These are phyloP conservation scores for Cupressus sempervirens DNA, from an alignment of 75 land plant species.

Conservation along the genomic window DNA sequence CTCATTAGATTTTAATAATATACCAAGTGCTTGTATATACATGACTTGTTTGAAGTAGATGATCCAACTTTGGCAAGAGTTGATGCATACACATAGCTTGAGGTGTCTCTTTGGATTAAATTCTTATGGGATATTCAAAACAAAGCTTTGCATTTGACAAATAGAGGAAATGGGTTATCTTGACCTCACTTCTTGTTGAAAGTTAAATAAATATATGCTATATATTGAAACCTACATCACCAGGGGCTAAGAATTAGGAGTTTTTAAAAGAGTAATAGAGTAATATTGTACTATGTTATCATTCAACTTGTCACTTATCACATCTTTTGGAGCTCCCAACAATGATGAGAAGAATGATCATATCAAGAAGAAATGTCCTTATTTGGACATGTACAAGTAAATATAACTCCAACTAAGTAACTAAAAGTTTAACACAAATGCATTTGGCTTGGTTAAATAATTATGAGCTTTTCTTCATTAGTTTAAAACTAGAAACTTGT, in stretches of 20 bases:
- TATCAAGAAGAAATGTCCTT: not conserved
- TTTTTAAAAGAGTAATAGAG: constrained; percentile 2
- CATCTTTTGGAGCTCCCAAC: constrained; percentile 10
- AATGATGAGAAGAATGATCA: not conserved
- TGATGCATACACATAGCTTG: too few relatives aligned
- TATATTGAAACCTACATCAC: constrained; percentile 6
- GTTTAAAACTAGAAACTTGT: not conserved
- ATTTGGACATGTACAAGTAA: not conserved
- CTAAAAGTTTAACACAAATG: not conserved
- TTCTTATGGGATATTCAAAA: too few relatives aligned
- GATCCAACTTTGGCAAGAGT: too few relatives aligned
- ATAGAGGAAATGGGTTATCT: too few relatives aligned
- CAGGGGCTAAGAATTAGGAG: not conserved
- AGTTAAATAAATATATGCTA: not conserved
- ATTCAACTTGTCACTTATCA: constrained; percentile 10
- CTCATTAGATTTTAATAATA: too few relatives aligned
- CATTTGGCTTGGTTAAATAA: not conserved
- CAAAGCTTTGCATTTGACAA: too few relatives aligned
- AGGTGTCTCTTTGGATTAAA: too few relatives aligned
- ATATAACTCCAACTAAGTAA: not conserved
- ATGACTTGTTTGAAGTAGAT: too few relatives aligned
- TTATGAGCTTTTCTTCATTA: too few relatives aligned
- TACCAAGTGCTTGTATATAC: too few relatives aligned
- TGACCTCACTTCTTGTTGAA: not conserved
- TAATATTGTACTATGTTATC: constrained; percentile 1